Percentiles rank a stretch among this genome's conserved stretches.
phyloP scores from a whole-genome alignment of 345 rosid species.

The Corymbia maculata region DNA sequence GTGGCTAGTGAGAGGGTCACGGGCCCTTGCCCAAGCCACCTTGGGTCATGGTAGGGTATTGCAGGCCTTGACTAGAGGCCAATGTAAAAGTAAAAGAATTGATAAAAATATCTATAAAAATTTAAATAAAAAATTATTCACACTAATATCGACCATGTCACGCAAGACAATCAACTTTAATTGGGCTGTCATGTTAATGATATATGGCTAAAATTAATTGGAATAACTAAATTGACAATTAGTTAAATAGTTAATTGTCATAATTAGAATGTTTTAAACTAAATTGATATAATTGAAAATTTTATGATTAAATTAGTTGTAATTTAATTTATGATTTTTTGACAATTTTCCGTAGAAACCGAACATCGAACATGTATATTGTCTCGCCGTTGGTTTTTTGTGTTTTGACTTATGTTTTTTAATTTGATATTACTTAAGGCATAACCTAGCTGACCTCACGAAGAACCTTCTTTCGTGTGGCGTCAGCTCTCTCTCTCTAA shows the following conservation, averaged over 20 bases:
- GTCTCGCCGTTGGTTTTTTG: background rate
- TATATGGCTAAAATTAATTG: too few relatives aligned
- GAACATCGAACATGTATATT: background rate
- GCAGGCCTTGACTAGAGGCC: too few relatives aligned
- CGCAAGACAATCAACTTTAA: too few relatives aligned
- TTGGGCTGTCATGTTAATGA: accelerated
- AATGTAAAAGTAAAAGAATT: too few relatives aligned
- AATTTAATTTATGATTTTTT: background rate
- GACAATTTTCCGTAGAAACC: background rate
- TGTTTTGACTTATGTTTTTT: background rate
- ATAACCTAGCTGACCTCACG: background rate
- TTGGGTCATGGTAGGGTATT: too few relatives aligned
- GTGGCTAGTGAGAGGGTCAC: background rate
- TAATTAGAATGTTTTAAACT: too few relatives aligned
- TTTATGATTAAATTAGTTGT: accelerated
- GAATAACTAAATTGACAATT: background rate
- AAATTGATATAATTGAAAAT: too few relatives aligned
- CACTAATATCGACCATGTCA: accelerated
- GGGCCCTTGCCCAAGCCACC: background rate
- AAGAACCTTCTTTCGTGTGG: background rate
- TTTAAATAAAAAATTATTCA: too few relatives aligned
- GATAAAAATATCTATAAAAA: too few relatives aligned
- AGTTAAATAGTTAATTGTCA: too few relatives aligned
- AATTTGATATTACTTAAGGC: background rate
- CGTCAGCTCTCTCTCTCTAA: background rate